Evolutionary conservation across 2,329 filamentous ascomycete species (phyloP), one percentile per base, ranked within the genome.

Genomic region (Cladosporium velox): DNA sequence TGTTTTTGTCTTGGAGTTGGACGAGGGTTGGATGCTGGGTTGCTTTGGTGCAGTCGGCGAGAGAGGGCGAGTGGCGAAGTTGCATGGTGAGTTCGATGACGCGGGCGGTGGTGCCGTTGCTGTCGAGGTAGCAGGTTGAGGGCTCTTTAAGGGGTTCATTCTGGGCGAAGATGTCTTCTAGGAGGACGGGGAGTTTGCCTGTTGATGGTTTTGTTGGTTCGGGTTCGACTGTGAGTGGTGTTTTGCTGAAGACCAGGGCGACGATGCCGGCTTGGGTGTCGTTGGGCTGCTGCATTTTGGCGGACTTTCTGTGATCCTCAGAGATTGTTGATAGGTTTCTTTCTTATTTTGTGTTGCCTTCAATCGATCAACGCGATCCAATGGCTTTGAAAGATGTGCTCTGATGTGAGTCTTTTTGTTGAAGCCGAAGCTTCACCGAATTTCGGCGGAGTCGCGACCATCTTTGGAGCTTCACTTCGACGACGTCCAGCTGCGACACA

Each of bases 191-290:
- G 1, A 64, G 35, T 21, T 55, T 64, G 61, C 34, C 26, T 32
- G 41, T 32, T 12, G 66, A 64, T 28, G 67, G 63, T 21, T 69
- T 59, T 60, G 54, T 59, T 32, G 52, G 49, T 35, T 55, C 44
- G 10, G 38, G 14, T 30, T 49, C 21, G 32, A 44, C 26, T 54
- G 60, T 32, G 47, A 60, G 51, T 21, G 64, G 49, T 30, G 65
- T 30, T 66, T 60, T 65, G 49, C 64, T 49, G 52, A 69, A 69
- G 35, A 67, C 54, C 4, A 69, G 63, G 44, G 66, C 66, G 24
- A 69, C 57, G n/a, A 69, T 54, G 34, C 65, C 62, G 24, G 59
- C 35, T 30, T 66, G 60, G 14, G 59, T 57, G 1, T 38, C 21
- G 51, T 26, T 47, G 26, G 34, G 3, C 5, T 41, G 60, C 30